phyloP scores from a whole-genome alignment of 2,329 filamentous ascomycete species.

The Fusarium kyushuense region DNA sequence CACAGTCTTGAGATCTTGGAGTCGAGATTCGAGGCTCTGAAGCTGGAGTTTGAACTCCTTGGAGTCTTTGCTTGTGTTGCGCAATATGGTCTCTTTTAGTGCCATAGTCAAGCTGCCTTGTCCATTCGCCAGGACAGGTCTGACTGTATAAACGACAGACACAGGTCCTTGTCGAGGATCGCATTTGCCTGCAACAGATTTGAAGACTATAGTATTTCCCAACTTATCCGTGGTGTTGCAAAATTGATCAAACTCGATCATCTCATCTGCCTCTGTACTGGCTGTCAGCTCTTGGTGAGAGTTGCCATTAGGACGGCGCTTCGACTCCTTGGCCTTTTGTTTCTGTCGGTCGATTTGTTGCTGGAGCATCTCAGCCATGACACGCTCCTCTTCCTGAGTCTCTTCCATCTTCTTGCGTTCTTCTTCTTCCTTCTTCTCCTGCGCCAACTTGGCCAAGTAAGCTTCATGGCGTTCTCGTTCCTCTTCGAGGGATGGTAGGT shows the following conservation, averaged over 20 bases:
- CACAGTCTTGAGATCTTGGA: slow-evolving; percentile 79
- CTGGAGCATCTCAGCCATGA: slow-evolving; percentile 77
- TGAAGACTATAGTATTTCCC: slow-evolving; percentile 75
- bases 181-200: slow-evolving; percentile 76
- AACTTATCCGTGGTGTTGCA: slow-evolving; percentile 72
- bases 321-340: slow-evolving; percentile 72
- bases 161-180: slow-evolving; percentile 74
- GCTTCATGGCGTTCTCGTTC: slow-evolving; percentile 88
- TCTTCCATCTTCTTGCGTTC: slow-evolving; percentile 67
- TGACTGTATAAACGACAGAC: slow-evolving; percentile 78
- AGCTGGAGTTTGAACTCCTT: slow-evolving; percentile 80
- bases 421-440: slow-evolving; percentile 66
- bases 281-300: slow-evolving; percentile 45
- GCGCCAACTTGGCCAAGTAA: slow-evolving; percentile 70
- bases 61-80: slow-evolving; percentile 67
- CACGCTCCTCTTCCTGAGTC: slow-evolving; percentile 75
- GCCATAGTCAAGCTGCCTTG: slow-evolving; percentile 73
- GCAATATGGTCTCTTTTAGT: slow-evolving; percentile 77
- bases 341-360: slow-evolving; percentile 77
- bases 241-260: slow-evolving; percentile 74
- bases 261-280: slow-evolving; percentile 49
- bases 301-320: slow-evolving; percentile 62
- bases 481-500: slow-evolving; percentile 88
- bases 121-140: slow-evolving; percentile 70
- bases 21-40: slow-evolving; percentile 78